Evolutionary conservation across 306 rosid genomes (phyloP).

Genomic region (Medicago arabica): DNA sequence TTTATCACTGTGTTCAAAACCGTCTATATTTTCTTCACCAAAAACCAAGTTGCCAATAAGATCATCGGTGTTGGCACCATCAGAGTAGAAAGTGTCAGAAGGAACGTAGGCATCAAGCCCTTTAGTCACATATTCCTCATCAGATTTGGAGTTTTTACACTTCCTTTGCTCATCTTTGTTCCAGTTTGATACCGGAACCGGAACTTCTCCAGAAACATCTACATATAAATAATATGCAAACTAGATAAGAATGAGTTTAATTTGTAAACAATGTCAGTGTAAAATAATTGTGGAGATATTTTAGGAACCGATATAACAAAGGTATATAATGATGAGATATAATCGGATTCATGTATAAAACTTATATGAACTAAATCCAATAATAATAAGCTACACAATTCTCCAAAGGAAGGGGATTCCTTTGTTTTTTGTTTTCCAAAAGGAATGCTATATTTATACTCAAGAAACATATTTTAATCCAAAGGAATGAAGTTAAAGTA

Average conservation of each 20-base stretch:
- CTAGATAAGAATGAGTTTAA: constrained; percentile 31
- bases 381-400: no score
- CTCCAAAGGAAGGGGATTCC: no score
- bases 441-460: no score
- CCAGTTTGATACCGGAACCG: constrained; percentile 54
- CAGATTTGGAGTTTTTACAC: constrained; percentile 40
- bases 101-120: constrained; percentile 36
- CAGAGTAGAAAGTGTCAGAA: constrained; percentile 41
- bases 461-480: no score
- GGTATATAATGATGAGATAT: not conserved
- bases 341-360: no score
- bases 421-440: no score
- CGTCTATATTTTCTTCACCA: constrained; percentile 39
- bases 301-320: not conserved
- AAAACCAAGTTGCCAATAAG: constrained; percentile 41
- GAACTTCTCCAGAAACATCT: constrained; percentile 55
- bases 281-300: not conserved
- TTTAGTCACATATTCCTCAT: constrained; percentile 28
- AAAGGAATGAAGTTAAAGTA: no score
- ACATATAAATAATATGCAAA: constrained; percentile 31
- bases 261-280: not conserved
- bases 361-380: no score
- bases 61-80: constrained; percentile 40
- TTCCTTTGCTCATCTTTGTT: constrained; percentile 47
- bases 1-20: constrained; percentile 39